Evolutionary conservation across 2,329 filamentous ascomycete genomes (phyloP).

Genomic region (Amauroascus niger): DNA sequence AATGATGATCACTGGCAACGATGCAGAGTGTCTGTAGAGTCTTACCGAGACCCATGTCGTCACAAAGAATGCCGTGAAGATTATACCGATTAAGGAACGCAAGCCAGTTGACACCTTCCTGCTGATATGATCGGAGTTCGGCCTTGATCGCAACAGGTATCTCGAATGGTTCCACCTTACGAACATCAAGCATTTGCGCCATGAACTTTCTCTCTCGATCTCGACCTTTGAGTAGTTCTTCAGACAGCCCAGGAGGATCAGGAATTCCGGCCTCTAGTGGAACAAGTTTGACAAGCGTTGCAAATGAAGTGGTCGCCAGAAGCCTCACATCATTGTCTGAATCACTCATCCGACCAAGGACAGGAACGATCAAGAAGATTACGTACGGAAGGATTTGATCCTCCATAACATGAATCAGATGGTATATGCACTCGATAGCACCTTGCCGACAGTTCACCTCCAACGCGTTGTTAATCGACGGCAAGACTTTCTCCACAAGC

Average conservation of each 20-base stretch:
- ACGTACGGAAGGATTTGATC: slow-evolving; percentile 93
- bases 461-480: slow-evolving; percentile 80
- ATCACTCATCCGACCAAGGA: slow-evolving; percentile 95
- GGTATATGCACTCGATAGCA: slow-evolving; percentile 89
- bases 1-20: slow-evolving; percentile 92
- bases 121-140: slow-evolving; percentile 90
- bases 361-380: slow-evolving; percentile 95
- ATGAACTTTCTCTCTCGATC: slow-evolving; percentile 96
- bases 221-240: slow-evolving; percentile 76
- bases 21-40: slow-evolving; percentile 96
- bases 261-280: slow-evolving; percentile 95
- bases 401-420: slow-evolving; percentile 96
- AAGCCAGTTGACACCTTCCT: slow-evolving; percentile 98
- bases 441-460: slow-evolving; percentile 86
- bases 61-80: slow-evolving; percentile 93
- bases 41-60: slow-evolving; percentile 98
- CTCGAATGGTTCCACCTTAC: slow-evolving; percentile 88
- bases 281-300: slow-evolving; percentile 91
- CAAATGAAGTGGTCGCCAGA: slow-evolving; percentile 92
- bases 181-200: slow-evolving; percentile 86
- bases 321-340: slow-evolving; percentile 92
- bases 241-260: slow-evolving; percentile 84
- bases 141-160: slow-evolving; percentile 97
- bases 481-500: slow-evolving; percentile 83
- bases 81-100: slow-evolving; percentile 97